Evolutionary conservation across 805 yeast species (phyloP).

Genomic region (Blastobotrys terrestris): DNA sequence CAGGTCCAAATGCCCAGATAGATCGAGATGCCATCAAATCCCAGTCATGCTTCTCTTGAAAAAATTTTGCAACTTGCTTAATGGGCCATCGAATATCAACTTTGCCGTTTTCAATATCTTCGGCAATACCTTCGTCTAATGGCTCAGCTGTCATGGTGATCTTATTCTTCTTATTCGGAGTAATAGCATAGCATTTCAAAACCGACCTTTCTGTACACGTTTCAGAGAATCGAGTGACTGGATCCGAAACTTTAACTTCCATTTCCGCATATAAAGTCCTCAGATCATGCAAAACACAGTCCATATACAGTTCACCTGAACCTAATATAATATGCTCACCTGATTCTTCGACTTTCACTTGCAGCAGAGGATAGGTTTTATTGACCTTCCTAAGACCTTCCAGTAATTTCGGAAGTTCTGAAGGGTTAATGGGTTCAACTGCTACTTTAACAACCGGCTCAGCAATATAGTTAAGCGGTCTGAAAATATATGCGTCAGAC

Average conservation of each 20-base stretch:
- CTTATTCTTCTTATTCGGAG: slow-evolving; percentile 48
- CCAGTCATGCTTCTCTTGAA: slow-evolving; percentile 63
- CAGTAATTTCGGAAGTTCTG: slow-evolving; percentile 66
- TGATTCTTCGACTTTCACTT: slow-evolving; percentile 73
- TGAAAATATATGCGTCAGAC: slow-evolving; percentile 32
- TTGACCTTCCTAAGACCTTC: slow-evolving; percentile 61
- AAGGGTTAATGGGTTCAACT: slow-evolving; percentile 72
- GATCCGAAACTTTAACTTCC: slow-evolving; percentile 77
- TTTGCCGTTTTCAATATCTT: slow-evolving; percentile 50
- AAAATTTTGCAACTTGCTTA: slow-evolving; percentile 45
- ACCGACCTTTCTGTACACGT: slow-evolving; percentile 61
- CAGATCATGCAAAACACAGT: slow-evolving; percentile 73
- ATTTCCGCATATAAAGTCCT: slow-evolving; percentile 56
- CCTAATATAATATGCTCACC: slow-evolving; percentile 81
- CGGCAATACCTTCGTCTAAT: slow-evolving; percentile 45
- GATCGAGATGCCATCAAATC: slow-evolving; percentile 79
- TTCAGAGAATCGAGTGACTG: slow-evolving; percentile 74
- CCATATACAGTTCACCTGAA: slow-evolving; percentile 83
- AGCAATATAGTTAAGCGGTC: slow-evolving; percentile 39
- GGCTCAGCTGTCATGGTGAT: slow-evolving; percentile 78
- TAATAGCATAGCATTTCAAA: slow-evolving; percentile 56
- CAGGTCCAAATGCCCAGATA: slow-evolving; percentile 71
- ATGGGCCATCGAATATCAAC: slow-evolving; percentile 32
- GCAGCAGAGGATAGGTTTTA: slow-evolving; percentile 59
- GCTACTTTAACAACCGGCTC: slow-evolving; percentile 72